Evolutionary conservation across 768 basidiomycete species (phyloP), one percentile per base, ranked within the genome.

Genomic region (Cubamyces sp.): DNA sequence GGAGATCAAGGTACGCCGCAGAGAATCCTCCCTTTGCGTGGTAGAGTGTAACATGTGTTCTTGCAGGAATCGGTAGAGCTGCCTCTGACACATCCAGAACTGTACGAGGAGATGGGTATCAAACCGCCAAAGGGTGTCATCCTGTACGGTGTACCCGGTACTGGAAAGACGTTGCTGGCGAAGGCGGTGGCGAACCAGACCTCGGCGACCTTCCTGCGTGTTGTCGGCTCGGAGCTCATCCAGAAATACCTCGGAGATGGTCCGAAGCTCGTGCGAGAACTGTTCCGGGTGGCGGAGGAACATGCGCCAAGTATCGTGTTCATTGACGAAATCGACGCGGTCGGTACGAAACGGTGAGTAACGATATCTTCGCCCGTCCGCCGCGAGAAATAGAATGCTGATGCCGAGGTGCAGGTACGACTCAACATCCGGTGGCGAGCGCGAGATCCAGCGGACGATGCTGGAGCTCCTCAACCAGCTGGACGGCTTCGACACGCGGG

Each of bases 41-140:
- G 23, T 25, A 15, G 16, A 39, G 23, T 37, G 51, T 52, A 60
- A 64, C 48, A 5, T 34, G 12, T 16, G 2, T 34, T 48, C n/a
- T 23, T 50, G 23, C 64, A 95, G 92, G 97, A 99, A 89, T 93
- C 97, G 15, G 96, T 98, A 48, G 97, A 98, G 76, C 83, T 98
- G 34, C 97, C 97, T 0, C 80, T 99, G 23, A 98, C 96, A 9
- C 97, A 98, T 73, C 97, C 97, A 3, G 97, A 99, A 73, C 78
- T 98, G 41, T 99, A 98, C 77, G 96, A 98, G 76, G 96, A 98
- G 80, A 98, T 99, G 97, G 97, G 97, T 58, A 98, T 99, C 76
- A 91, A 91, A 70, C 97, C 96, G n/a, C 97, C 97, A 21, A 98
- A 98, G 75, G 97, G 97, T 78, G 96, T 99, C 72, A 98, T 99